Conservation (phyloP, 2,329 filamentous ascomycete species). For the Leptodontidium sp. region DNA sequence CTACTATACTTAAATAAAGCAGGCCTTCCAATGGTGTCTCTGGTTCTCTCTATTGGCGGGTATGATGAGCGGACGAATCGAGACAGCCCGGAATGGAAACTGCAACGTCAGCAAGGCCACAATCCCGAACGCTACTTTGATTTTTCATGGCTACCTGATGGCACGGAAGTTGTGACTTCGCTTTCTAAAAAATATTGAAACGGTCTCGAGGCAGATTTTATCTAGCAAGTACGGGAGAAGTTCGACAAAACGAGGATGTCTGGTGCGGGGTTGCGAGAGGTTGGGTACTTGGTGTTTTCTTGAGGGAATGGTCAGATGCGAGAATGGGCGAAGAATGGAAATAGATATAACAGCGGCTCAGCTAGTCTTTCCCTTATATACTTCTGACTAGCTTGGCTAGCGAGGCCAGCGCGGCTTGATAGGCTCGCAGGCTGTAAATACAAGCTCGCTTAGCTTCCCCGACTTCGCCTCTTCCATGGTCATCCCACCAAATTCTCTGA, state of each 20-base stretch:
- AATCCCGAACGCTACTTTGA: neutral
- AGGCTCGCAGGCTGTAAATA: neutral
- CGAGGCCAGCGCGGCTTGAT: neutral
- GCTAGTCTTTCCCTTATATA: too few relatives aligned
- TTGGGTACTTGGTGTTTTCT: too few relatives aligned
- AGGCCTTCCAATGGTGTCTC: neutral
- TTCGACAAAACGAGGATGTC: too few relatives aligned
- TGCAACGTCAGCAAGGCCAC: neutral
- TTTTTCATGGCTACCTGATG: neutral
- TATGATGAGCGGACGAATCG: neutral
- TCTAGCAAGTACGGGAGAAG: too few relatives aligned
- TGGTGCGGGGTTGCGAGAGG: too few relatives aligned
- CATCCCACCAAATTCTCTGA: neutral
- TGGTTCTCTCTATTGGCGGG: neutral
- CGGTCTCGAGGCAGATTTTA: too few relatives aligned
- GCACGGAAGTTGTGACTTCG: neutral
- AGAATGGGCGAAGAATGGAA: too few relatives aligned
- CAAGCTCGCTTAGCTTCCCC: conserved; percentile 1
- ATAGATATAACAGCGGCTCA: too few relatives aligned
- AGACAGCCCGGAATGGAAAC: neutral
- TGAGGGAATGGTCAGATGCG: too few relatives aligned
- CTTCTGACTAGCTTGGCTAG: too few relatives aligned
- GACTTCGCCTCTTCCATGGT: neutral
- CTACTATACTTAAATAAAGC: neutral
- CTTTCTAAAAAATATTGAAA: too few relatives aligned